Conservation (phyloP, 2,329 filamentous ascomycete species). For the Chrysosporium queenslandicum region DNA sequence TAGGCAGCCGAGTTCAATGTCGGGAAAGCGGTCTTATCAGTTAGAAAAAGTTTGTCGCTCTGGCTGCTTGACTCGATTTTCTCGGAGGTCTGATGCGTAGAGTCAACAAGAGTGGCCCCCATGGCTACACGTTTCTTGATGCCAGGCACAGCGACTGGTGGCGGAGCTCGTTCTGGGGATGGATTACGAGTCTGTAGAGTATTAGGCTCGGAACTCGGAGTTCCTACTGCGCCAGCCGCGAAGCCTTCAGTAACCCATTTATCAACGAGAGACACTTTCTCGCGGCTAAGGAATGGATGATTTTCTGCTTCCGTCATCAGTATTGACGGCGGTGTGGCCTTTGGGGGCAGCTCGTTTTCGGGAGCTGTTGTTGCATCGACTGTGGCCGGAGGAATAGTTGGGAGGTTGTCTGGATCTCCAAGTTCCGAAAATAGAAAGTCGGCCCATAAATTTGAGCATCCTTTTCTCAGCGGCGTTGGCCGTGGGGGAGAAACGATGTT, state of each 20-base stretch:
- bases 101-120: not conserved
- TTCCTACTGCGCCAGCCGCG: conserved; percentile 16
- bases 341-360: not conserved
- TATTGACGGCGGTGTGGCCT: not conserved
- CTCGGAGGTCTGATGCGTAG: not conserved
- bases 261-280: conserved; percentile 25
- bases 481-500: conserved; percentile 19
- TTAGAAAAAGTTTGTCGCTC: not conserved
- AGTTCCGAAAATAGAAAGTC: conserved; percentile 25
- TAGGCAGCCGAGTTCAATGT: not conserved
- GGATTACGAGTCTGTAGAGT: conserved; percentile 6
- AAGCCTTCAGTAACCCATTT: conserved; percentile 24
- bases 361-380: not conserved
- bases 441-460: conserved; percentile 26
- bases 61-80: not conserved
- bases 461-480: conserved; percentile 17
- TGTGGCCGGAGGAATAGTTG: conserved; percentile 6
- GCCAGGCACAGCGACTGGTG: not conserved
- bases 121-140: conserved; percentile 9
- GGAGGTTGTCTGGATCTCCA: conserved; percentile 23
- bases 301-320: not conserved
- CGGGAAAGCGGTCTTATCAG: not conserved
- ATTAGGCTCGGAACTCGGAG: conserved; percentile 9
- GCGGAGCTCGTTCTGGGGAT: conserved; percentile 1
- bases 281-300: conserved; percentile 23